phyloP scores from a whole-genome alignment of 805 yeast genomes.

The Saturnispora zaruensis region DNA sequence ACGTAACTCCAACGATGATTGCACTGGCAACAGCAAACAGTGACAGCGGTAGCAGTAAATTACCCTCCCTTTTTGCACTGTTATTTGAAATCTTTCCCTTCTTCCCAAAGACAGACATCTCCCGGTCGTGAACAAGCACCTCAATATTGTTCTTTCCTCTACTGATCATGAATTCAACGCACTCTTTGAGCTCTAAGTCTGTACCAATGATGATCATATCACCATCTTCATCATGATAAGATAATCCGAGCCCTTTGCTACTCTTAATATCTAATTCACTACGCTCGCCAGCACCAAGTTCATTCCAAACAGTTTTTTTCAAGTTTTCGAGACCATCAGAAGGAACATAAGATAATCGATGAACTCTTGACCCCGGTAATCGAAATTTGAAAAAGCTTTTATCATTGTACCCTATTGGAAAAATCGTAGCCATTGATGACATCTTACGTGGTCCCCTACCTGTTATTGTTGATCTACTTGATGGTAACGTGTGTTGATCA shows the following conservation, averaged over 20 bases:
- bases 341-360: slow-evolving; percentile 55
- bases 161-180: slow-evolving; percentile 48
- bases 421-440: slow-evolving; percentile 9
- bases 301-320: slow-evolving; percentile 35
- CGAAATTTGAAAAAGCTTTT: slow-evolving; percentile 64
- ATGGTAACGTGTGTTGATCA: slow-evolving; percentile 7
- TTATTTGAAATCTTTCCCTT: slow-evolving; percentile 10
- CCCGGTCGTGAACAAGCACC: slow-evolving; percentile 60
- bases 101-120: slow-evolving; percentile 27
- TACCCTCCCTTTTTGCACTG: background rate
- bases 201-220: slow-evolving; percentile 72
- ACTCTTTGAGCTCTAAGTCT: slow-evolving; percentile 64
- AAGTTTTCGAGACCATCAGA: slow-evolving; percentile 45
- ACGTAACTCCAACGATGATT: slow-evolving; percentile 44
- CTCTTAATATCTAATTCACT: slow-evolving; percentile 20
- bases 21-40: slow-evolving; percentile 52
- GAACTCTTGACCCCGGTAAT: slow-evolving; percentile 69
- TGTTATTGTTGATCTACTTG: slow-evolving; percentile 1
- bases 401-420: slow-evolving; percentile 20
- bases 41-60: slow-evolving; percentile 50
- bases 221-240: slow-evolving; percentile 78
- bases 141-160: slow-evolving; percentile 56
- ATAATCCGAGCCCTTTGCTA: slow-evolving; percentile 44
- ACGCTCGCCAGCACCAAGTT: slow-evolving; percentile 19
- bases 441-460: slow-evolving; percentile 5